Evolutionary conservation across 148 eudicot species (phyloP), one percentile per base, ranked within the genome.

Genomic region (Vaccinium darrowii): DNA sequence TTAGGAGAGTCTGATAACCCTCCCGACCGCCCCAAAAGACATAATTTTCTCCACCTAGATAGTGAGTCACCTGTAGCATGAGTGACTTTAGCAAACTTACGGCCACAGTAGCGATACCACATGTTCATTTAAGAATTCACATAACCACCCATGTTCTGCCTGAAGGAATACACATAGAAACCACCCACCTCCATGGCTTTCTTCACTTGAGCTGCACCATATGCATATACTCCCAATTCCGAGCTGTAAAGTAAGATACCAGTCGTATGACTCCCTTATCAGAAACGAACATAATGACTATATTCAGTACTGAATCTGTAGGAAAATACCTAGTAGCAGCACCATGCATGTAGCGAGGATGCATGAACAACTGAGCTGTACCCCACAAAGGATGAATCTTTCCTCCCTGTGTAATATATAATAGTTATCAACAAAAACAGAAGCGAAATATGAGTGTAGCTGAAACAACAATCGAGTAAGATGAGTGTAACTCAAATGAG

Each of bases 1-100:
- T 97, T 76, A 97, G 82, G 76, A 97, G 99, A 83, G 96, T 86
- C 85, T 97, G 99, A 84, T 97, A 97, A 81, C 99, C 99, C 85
- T 97, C 98, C 81, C 99, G 98, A 85, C 99, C 98, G 13, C 99
- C 99, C 99, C 99, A 97, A 86, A 97, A 97, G 75, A 97, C 99
- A 89, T 93, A 97, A 78, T 95, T 97, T 86, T 97, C 98, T 82
- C 99, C 99, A 56, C 99, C 99, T 14, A 97, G 94, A 89, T 91
- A 94, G 87, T 97, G 98, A 52, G 99, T 97, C 78, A 97, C 99
- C 99, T 97, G 93, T 82, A 79, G 25, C 8, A 89, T 49, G 75
- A 60, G 25, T n/a, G 36, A 85, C 30, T 73, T 81, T 39, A 76
- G 36, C 74, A 58, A 52, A 49, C 21, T 67, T 7, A 23, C 8